Conservation (phyloP, 148 eudicot species). For the Silene latifolia region DNA sequence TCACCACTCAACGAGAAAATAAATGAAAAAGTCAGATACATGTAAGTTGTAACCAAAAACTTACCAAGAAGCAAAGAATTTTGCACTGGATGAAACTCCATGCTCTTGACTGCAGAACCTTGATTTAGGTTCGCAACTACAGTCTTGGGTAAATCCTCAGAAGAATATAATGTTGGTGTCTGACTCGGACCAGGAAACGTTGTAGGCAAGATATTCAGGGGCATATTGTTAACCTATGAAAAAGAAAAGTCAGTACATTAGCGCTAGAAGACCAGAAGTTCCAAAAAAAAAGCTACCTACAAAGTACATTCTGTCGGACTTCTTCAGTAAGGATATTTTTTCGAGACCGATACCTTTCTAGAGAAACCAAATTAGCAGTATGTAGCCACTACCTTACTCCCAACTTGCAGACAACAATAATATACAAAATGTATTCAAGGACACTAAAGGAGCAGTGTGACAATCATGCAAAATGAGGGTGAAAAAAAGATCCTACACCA, state of each 20-base stretch:
- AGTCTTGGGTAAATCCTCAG: conserved; percentile 72
- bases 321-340: not conserved
- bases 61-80: conserved; percentile 74
- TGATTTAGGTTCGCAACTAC: conserved; percentile 66
- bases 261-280: not conserved
- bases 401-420: conserved; percentile 1
- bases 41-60: not conserved
- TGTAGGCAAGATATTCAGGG: conserved; percentile 61
- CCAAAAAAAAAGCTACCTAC: not conserved
- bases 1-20: not conserved
- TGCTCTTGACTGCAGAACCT: conserved; percentile 76
- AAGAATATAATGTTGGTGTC: conserved; percentile 43
- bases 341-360: not conserved
- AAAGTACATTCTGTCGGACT: not conserved
- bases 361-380: not conserved
- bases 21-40: not conserved
- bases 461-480: not conserved
- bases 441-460: not conserved
- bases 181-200: conserved; percentile 51
- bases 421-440: not conserved
- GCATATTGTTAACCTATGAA: conserved; percentile 32
- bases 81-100: conserved; percentile 88
- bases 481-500: not conserved
- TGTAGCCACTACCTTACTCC: not conserved
- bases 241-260: not conserved